A percentile compares a stretch with the other conserved stretches of the same genome.
Evolutionary conservation across 345 rosid species (phyloP).

Genomic region (Diplotaxis tenuifolia): DNA sequence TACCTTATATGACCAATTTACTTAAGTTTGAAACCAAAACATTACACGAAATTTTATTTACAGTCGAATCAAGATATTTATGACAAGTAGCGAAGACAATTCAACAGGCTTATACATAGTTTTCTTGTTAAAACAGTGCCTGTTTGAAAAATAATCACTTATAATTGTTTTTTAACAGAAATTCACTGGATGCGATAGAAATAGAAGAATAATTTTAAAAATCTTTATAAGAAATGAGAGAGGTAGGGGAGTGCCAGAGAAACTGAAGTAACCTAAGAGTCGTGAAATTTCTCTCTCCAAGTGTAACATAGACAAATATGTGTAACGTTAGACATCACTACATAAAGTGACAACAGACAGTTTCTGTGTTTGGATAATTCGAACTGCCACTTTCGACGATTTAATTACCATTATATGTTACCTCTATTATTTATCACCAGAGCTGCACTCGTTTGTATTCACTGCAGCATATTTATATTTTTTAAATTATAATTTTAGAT

Average conservation of each 20-base stretch:
- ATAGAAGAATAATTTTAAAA: background rate
- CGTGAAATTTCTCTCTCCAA: conserved; percentile 39
- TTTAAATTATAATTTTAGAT: background rate
- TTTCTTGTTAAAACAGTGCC: background rate
- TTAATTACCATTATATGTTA: conserved; percentile 23
- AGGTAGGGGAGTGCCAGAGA: conserved; percentile 23
- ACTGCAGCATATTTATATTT: background rate
- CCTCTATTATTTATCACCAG: conserved; percentile 29
- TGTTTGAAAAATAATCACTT: background rate
- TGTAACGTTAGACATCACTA: conserved; percentile 41
- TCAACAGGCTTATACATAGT: conserved; percentile 22
- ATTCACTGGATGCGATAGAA: background rate
- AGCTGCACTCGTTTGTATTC: conserved; percentile 2
- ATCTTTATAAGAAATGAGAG: too few relatives aligned
- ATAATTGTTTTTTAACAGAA: too few relatives aligned
- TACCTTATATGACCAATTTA: conserved; percentile 6
- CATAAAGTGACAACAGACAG: conserved; percentile 38
- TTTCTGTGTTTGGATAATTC: conserved; percentile 38
- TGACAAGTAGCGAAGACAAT: conserved; percentile 23
- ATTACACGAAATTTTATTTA: background rate
- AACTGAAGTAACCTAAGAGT: conserved; percentile 39
- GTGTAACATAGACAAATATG: conserved; percentile 35
- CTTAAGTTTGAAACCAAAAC: conserved; percentile 8
- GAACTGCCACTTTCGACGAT: conserved; percentile 40
- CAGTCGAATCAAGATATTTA: background rate